A percentile compares a stretch with the other conserved stretches of the same genome.
These are phyloP conservation scores for Fusarium fracticaudum DNA, from an alignment of 2,329 filamentous ascomycete species.

Conservation along the genomic window DNA sequence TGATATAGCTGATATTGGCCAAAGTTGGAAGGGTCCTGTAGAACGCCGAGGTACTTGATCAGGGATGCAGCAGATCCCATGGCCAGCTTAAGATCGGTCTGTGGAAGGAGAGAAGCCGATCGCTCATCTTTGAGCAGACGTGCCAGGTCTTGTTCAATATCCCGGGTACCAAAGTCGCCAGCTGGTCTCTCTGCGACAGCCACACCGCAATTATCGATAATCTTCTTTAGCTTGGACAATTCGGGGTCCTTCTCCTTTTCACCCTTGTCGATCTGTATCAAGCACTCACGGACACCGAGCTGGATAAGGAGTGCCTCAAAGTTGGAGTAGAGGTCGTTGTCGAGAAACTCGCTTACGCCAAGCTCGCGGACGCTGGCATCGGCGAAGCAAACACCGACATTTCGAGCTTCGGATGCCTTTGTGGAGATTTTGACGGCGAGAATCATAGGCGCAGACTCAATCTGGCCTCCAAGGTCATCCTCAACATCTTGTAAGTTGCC, in stretches of 20 bases:
- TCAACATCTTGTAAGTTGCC: constrained; percentile 97
- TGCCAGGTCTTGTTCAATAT: constrained; percentile 95
- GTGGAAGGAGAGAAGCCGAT: constrained; percentile 78
- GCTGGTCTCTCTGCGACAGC: constrained; percentile 83
- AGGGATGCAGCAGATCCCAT: constrained; percentile 95
- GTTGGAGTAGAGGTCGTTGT: constrained; percentile 98
- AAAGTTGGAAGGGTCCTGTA: constrained; percentile 94
- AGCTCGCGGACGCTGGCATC: constrained; percentile 96
- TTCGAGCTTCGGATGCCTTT: constrained; percentile 85
- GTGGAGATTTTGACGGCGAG: constrained; percentile 92
- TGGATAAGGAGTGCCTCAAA: constrained; percentile 97
- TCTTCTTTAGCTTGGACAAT: constrained; percentile 83
- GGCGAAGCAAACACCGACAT: constrained; percentile 94
- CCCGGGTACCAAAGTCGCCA: constrained; percentile 84
- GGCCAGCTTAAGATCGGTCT: constrained; percentile 92
- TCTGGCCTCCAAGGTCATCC: constrained; percentile 87
- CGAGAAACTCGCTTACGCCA: constrained; percentile 97
- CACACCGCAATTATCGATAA: constrained; percentile 92
- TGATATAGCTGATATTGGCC: constrained; percentile 98
- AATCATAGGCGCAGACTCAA: constrained; percentile 93
- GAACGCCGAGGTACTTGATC: constrained; percentile 91
- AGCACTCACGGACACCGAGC: constrained; percentile 91
- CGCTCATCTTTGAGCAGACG: constrained; percentile 88
- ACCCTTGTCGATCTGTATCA: constrained; percentile 80
- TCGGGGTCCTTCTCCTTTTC: constrained; percentile 92